Evolutionary conservation across 2,329 filamentous ascomycete genomes (phyloP).

Genomic region (Claviceps digitariae): DNA sequence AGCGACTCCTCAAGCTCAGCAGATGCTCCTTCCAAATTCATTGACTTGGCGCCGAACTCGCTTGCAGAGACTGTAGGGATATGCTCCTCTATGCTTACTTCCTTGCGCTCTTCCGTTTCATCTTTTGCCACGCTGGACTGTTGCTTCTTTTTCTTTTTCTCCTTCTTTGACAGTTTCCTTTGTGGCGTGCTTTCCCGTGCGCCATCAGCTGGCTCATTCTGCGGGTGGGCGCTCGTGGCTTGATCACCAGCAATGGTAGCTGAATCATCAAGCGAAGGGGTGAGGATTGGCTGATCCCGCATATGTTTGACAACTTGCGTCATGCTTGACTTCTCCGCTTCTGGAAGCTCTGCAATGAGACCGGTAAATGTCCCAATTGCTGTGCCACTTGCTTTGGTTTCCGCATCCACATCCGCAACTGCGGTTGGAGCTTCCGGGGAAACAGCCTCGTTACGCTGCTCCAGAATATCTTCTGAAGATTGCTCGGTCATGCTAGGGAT

Average conservation of each 20-base stretch:
- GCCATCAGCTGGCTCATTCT: neutral
- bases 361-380: neutral
- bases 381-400: neutral
- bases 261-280: neutral
- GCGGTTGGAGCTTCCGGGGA: neutral
- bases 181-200: neutral
- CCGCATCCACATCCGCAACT: neutral
- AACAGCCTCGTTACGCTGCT: neutral
- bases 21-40: conserved; percentile 1
- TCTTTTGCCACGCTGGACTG: neutral
- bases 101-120: neutral
- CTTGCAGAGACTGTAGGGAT: neutral
- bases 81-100: neutral
- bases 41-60: neutral
- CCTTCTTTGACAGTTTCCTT: conserved; percentile 15
- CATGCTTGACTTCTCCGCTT: neutral
- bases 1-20: conserved; percentile 6
- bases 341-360: neutral
- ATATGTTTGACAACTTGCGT: neutral
- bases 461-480: neutral
- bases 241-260: neutral
- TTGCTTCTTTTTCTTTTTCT: conserved; percentile 12
- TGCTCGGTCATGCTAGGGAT: neutral
- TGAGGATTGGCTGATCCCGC: neutral
- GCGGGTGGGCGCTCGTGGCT: neutral